Evolutionary conservation across 495 filamentous ascomycete genomes (phyloP).

Genomic region (Amphirosellinia nigrospora): DNA sequence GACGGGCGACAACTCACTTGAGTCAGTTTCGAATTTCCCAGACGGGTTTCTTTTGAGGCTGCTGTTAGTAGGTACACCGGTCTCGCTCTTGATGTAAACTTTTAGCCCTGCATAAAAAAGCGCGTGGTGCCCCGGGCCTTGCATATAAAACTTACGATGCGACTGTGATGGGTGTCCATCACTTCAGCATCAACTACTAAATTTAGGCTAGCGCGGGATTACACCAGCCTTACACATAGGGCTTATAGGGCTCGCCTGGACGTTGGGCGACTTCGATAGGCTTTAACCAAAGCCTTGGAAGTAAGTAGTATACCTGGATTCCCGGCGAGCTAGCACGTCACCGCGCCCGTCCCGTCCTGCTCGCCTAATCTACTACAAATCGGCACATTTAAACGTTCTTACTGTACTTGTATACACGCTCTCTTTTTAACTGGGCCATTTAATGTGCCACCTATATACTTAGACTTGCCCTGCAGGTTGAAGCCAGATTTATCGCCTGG

Average conservation of each 20-base stretch:
- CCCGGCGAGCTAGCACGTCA: not conserved
- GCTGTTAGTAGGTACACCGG: conserved; percentile 16
- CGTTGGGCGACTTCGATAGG: not conserved
- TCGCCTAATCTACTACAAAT: conserved; percentile 11
- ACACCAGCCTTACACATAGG: conserved; percentile 20
- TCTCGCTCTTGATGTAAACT: conserved; percentile 9
- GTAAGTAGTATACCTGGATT: not conserved
- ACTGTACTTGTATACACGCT: not conserved
- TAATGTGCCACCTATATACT: not conserved
- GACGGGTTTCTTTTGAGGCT: not conserved
- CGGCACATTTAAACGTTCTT: not conserved
- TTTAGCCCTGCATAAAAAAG: conserved; percentile 6
- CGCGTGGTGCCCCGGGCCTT: conserved; percentile 11
- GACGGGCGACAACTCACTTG: not conserved
- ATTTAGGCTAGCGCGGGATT: conserved; percentile 9
- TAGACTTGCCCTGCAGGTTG: not conserved
- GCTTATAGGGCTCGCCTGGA: conserved; percentile 16
- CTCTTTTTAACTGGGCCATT: not conserved
- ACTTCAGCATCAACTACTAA: not conserved
- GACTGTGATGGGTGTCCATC: conserved; percentile 18
- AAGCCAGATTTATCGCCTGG: not conserved
- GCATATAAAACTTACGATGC: conserved; percentile 23
- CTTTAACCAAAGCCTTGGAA: not conserved
- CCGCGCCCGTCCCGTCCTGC: not conserved
- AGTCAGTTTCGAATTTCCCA: conserved; percentile 3